Percentiles rank a stretch among this genome's conserved stretches.
These are phyloP conservation scores for Cicer bijugum DNA, from an alignment of 306 rosid genomes.

Conservation along the genomic window DNA sequence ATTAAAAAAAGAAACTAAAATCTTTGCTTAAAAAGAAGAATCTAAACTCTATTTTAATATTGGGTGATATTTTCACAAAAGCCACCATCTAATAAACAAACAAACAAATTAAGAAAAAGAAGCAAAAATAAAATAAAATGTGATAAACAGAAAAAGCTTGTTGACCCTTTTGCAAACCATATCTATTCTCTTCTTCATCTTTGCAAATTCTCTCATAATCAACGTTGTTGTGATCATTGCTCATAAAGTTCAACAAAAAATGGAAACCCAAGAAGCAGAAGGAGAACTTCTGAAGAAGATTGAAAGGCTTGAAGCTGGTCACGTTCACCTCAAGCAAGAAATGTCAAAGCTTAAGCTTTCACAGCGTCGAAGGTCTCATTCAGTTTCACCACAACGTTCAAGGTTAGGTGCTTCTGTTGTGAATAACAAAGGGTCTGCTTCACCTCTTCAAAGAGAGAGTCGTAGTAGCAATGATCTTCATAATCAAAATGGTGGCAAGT, in stretches of 20 bases:
- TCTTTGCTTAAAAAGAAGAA: neutral
- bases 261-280: constrained; percentile 65
- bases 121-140: neutral
- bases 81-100: constrained; percentile 2
- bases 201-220: neutral
- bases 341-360: constrained; percentile 73
- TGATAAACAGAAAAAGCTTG: neutral
- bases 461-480: constrained; percentile 52
- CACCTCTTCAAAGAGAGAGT: constrained; percentile 88
- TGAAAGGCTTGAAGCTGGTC: constrained; percentile 78
- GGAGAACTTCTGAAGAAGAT: constrained; percentile 85
- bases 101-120: neutral
- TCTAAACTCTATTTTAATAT: constrained; percentile 6
- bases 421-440: constrained; percentile 59
- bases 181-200: neutral
- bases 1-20: too few species aligned
- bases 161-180: constrained; percentile 17
- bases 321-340: constrained; percentile 76
- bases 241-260: neutral
- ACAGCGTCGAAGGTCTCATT: constrained; percentile 67
- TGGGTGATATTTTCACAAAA: constrained; percentile 9
- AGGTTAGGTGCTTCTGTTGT: constrained; percentile 51
- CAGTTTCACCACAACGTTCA: constrained; percentile 86
- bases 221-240: neutral
- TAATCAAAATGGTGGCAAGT: constrained; percentile 56